Base-by-base conservation (phyloP, 192 early-diverging fungal species). In the Obelidium mucronatum region DNA sequence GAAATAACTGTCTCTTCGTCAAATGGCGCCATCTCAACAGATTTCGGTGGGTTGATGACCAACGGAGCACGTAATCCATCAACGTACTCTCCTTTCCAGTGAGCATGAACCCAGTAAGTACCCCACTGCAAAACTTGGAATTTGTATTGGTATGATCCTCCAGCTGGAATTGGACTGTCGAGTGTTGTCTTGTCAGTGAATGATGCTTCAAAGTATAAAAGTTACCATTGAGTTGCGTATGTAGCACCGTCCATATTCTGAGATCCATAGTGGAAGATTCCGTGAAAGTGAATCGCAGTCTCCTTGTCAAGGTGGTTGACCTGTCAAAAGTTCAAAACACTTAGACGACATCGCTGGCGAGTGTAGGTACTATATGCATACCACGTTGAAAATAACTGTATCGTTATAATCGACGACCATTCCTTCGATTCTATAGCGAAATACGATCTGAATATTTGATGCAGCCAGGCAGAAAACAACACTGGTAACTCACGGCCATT, bases 91-190 rank as follows among this genome's bases (percentile, higher is more conserved):
- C 80, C 80, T 13, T 74, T 1, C 24, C 93, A 93, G 79, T 91
- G 93, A 5, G 93, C 77, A 40, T 78, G 77, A 65, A 91, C 88
- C 95, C 95, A 96, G 82, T 91, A 95, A 15, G 93, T 94, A 48
- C 95, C 95, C 24, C 86, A 85, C 69, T 96, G 93, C 59, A 76
- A 72, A 52, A 91, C 79, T 5, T 82, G 80, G 65, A 91, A 90
- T 4, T 81, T 83, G 76, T 96, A 96, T 0, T 92, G 93, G 78
- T 92, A 90, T 68, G 81, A 87, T 24, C 69, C 70, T 3, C 89
- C 89, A 0, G 85, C 77, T 5, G 93, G 90, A 73, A 96, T 94
- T 1, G 85, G 86, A 77, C 94, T 94, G 76, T 36, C 8, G 36
- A 87, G 4, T 92, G n/a, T n/a, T n/a, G n/a, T n/a, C n/a, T n/a